Evolutionary conservation across 2,329 filamentous ascomycete genomes (phyloP).

Genomic region (Periconia macrospinosa): DNA sequence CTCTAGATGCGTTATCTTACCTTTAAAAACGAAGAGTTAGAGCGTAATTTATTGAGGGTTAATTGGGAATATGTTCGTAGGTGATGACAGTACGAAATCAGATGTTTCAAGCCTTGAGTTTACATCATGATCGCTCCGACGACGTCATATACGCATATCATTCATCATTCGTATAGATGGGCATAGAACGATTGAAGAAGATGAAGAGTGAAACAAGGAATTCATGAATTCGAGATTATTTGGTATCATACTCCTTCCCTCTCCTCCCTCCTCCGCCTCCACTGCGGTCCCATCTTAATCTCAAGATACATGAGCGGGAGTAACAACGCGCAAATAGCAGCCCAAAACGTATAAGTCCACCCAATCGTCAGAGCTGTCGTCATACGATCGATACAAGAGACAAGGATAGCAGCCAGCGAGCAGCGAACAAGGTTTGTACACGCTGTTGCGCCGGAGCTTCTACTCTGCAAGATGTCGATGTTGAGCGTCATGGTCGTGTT

Average conservation of each 20-base stretch:
- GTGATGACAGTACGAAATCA: no score
- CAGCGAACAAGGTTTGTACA: conserved; percentile 32
- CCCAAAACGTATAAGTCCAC: conserved; percentile 34
- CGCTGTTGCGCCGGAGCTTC: conserved; percentile 28
- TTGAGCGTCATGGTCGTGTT: conserved; percentile 35
- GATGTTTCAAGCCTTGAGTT: no score
- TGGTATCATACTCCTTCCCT: neutral
- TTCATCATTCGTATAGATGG: no score
- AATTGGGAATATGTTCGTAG: no score
- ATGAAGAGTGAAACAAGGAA: neutral
- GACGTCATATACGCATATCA: no score
- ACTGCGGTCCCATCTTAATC: conserved; percentile 27
- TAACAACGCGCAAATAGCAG: conserved; percentile 21
- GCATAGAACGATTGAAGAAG: no score
- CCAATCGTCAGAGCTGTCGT: conserved; percentile 20
- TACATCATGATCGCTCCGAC: no score
- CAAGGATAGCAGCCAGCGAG: conserved; percentile 25
- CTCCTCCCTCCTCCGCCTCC: conserved; percentile 22
- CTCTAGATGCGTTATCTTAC: no score
- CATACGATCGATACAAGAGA: conserved; percentile 30
- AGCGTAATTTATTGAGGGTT: no score
- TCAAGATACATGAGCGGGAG: conserved; percentile 32
- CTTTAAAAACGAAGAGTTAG: no score
- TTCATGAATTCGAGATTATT: neutral
- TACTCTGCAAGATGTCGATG: conserved; percentile 29